phyloP scores from a whole-genome alignment of 208 protist species.

The Trypanosoma caninum region DNA sequence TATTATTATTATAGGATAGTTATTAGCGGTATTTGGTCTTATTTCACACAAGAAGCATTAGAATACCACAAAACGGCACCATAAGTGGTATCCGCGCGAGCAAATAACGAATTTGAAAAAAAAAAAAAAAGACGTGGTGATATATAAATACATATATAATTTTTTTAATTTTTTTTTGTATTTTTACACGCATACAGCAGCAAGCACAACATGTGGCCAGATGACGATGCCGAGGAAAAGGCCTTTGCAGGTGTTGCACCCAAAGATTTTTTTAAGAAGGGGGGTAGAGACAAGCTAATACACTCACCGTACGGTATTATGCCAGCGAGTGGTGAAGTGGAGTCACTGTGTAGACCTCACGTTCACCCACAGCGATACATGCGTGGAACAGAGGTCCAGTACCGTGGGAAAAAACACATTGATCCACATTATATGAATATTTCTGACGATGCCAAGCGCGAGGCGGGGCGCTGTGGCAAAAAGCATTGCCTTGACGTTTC shows the following conservation, averaged over 20 bases:
- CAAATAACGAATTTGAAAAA: too few species aligned
- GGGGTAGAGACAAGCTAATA: not conserved
- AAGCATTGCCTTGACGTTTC: slow-evolving; percentile 28
- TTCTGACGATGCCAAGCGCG: slow-evolving; percentile 62
- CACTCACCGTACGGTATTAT: slow-evolving; percentile 18
- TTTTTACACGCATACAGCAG: not conserved
- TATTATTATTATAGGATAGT: too few species aligned
- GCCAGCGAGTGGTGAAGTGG: not conserved
- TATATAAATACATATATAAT: too few species aligned
- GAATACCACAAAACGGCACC: too few species aligned
- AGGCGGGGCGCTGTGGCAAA: slow-evolving; percentile 54
- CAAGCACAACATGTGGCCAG: too few species aligned
- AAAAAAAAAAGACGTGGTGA: too few species aligned
- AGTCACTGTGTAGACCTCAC: not conserved
- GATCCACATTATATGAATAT: slow-evolving; percentile 55
- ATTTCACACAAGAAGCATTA: too few species aligned
- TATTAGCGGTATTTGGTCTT: too few species aligned
- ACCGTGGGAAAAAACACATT: slow-evolving; percentile 35
- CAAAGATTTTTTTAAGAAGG: not conserved
- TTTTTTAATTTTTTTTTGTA: not conserved
- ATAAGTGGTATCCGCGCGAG: too few species aligned
- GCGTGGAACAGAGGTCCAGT: slow-evolving; percentile 8
- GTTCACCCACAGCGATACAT: slow-evolving; percentile 11
- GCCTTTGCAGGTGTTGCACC: not conserved
- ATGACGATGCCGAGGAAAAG: not conserved